A percentile compares a stretch with the other conserved stretches of the same genome.
Conservation (phyloP, 163 green algal species). For the Coccomyxa subellipsoidea region DNA sequence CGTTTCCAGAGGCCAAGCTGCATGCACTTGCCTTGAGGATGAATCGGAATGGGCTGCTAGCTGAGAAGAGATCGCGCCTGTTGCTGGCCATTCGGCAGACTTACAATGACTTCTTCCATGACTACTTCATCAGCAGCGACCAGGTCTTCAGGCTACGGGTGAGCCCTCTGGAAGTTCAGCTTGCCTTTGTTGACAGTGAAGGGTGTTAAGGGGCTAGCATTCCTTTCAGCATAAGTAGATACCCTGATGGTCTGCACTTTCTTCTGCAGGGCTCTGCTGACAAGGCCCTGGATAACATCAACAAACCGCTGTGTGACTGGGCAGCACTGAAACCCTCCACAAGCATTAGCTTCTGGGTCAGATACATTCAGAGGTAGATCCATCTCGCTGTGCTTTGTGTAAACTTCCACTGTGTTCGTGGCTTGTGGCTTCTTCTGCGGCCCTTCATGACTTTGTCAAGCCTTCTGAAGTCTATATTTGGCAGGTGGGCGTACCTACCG, state of each 20-base stretch:
- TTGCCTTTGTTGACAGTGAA: too few relatives aligned
- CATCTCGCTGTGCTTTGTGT: background rate
- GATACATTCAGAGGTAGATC: conserved; percentile 14
- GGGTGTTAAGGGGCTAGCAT: too few relatives aligned
- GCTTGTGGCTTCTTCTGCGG: too few relatives aligned
- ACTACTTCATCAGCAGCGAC: conserved; percentile 10
- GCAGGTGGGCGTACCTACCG: conserved; percentile 7
- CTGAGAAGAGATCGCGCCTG: conserved; percentile 22
- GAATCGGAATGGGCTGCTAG: conserved; percentile 5
- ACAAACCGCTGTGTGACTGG: conserved; percentile 27
- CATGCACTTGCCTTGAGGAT: conserved; percentile 6
- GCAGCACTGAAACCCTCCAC: background rate
- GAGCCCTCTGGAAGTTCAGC: background rate
- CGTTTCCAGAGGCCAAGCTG: background rate
- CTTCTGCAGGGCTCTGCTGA: conserved; percentile 15
- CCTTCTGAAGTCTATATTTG: too few relatives aligned
- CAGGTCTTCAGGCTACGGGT: conserved; percentile 17
- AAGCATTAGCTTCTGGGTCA: conserved; percentile 1
- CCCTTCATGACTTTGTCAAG: too few relatives aligned
- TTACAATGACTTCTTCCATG: conserved; percentile 22
- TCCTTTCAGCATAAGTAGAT: too few relatives aligned
- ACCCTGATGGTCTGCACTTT: too few relatives aligned
- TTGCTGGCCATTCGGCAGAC: conserved; percentile 28
- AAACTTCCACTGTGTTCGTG: too few relatives aligned
- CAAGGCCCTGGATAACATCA: conserved; percentile 18